Evolutionary conservation across 2,329 filamentous ascomycete species (phyloP).

Genomic region (Penicillium oxalicum): DNA sequence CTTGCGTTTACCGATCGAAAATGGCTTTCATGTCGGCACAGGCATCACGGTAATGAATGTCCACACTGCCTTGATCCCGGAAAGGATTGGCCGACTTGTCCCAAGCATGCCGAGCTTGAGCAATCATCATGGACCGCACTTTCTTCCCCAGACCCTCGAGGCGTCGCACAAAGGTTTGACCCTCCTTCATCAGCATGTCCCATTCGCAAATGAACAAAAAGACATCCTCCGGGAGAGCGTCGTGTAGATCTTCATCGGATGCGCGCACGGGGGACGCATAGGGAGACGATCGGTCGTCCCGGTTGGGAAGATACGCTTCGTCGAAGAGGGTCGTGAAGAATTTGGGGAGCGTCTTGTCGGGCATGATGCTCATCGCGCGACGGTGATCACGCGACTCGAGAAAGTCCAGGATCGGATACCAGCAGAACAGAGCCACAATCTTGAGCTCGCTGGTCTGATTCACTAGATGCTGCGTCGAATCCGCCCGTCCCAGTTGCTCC

Average conservation of each 20-base stretch:
- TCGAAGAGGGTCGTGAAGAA: slow-evolving; percentile 48
- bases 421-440: slow-evolving; percentile 54
- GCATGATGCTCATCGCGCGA: slow-evolving; percentile 49
- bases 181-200: slow-evolving; percentile 62
- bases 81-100: slow-evolving; percentile 46
- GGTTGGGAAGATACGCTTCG: slow-evolving; percentile 42
- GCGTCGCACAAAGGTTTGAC: slow-evolving; percentile 40
- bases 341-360: slow-evolving; percentile 44
- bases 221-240: slow-evolving; percentile 53
- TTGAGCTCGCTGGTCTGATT: slow-evolving; percentile 39
- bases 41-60: slow-evolving; percentile 40
- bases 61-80: slow-evolving; percentile 38
- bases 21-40: slow-evolving; percentile 41
- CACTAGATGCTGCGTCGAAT: slow-evolving; percentile 34
- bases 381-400: slow-evolving; percentile 55
- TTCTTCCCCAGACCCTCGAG: slow-evolving; percentile 40
- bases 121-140: slow-evolving; percentile 42
- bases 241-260: slow-evolving; percentile 47
- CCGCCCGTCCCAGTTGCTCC: slow-evolving; percentile 23
- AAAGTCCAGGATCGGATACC: slow-evolving; percentile 60
- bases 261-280: slow-evolving; percentile 56
- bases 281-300: slow-evolving; percentile 48
- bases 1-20: slow-evolving; percentile 26
- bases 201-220: slow-evolving; percentile 60
- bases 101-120: slow-evolving; percentile 44